phyloP scores from a whole-genome alignment of 164 flowering plant species.

The Buxus sempervirens region DNA sequence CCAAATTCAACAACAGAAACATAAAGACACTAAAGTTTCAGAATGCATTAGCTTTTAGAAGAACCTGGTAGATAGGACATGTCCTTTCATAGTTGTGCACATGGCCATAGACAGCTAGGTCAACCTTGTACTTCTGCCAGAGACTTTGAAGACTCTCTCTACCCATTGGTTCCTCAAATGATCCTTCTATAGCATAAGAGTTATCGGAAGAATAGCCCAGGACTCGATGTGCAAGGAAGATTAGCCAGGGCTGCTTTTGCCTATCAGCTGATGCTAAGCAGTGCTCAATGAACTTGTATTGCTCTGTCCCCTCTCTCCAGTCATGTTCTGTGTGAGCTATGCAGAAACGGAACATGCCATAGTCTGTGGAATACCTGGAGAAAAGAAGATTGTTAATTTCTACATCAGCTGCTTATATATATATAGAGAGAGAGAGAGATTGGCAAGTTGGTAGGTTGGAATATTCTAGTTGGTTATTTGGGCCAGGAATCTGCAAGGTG shows the following conservation, averaged over 20 bases:
- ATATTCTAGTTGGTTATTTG: not conserved
- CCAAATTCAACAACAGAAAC: not conserved
- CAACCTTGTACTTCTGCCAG: slow-evolving; percentile 97
- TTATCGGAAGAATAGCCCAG: slow-evolving; percentile 75
- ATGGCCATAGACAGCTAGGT: slow-evolving; percentile 86
- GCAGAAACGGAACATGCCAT: slow-evolving; percentile 94
- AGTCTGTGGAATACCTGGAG: slow-evolving; percentile 83
- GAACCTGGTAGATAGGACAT: slow-evolving; percentile 89
- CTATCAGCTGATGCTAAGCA: slow-evolving; percentile 84
- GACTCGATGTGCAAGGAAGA: slow-evolving; percentile 91
- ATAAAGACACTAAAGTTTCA: not conserved
- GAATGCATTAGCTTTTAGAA: not conserved
- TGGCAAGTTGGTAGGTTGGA: not conserved
- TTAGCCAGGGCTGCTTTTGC: slow-evolving; percentile 90
- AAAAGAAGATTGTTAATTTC: not conserved
- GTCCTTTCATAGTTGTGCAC: slow-evolving; percentile 92
- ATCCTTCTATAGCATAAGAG: slow-evolving; percentile 60
- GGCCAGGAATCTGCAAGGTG: not conserved
- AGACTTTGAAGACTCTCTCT: slow-evolving; percentile 81
- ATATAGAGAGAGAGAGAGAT: too few species aligned
- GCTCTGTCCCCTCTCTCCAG: slow-evolving; percentile 93
- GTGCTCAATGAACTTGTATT: slow-evolving; percentile 78
- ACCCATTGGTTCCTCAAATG: slow-evolving; percentile 94
- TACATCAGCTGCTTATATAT: not conserved
- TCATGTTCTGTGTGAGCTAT: slow-evolving; percentile 90